These are phyloP conservation scores for Coemansia sp. DNA, from an alignment of 192 early-diverging fungal species.

Conservation along the genomic window DNA sequence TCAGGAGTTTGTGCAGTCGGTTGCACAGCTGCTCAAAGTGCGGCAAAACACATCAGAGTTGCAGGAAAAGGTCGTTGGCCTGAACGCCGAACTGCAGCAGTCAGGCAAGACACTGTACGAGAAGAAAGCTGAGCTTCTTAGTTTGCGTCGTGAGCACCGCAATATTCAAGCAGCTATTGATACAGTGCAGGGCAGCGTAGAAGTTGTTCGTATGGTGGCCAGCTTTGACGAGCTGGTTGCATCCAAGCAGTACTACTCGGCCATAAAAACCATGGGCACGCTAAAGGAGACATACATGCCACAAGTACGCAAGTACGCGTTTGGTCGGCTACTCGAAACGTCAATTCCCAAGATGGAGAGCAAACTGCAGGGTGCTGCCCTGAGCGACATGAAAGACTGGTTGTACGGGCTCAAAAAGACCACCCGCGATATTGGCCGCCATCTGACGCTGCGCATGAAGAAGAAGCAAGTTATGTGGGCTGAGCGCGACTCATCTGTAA, in stretches of 20 bases:
- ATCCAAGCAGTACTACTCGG: slow-evolving; percentile 84
- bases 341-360: slow-evolving; percentile 90
- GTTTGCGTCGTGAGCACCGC: slow-evolving; percentile 72
- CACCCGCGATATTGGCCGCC: slow-evolving; percentile 75
- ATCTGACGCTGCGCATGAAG: slow-evolving; percentile 79
- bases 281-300: slow-evolving; percentile 76
- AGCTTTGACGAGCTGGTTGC: slow-evolving; percentile 78
- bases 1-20: slow-evolving; percentile 78
- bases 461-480: slow-evolving; percentile 63
- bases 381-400: slow-evolving; percentile 90
- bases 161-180: slow-evolving; percentile 88
- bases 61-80: slow-evolving; percentile 78
- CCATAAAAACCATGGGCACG: slow-evolving; percentile 85
- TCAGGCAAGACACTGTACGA: slow-evolving; percentile 77
- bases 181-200: slow-evolving; percentile 74
- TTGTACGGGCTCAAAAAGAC: slow-evolving; percentile 80
- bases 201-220: slow-evolving; percentile 86
- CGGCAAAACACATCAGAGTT: slow-evolving; percentile 81
- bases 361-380: slow-evolving; percentile 80
- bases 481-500: slow-evolving; percentile 38
- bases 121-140: slow-evolving; percentile 74
- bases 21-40: slow-evolving; percentile 95
- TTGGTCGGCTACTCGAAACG: slow-evolving; percentile 82
- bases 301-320: slow-evolving; percentile 73
- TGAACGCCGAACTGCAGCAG: slow-evolving; percentile 83